These are phyloP conservation scores for Russula lepida DNA, from an alignment of 768 basidiomycete genomes.

Conservation along the genomic window DNA sequence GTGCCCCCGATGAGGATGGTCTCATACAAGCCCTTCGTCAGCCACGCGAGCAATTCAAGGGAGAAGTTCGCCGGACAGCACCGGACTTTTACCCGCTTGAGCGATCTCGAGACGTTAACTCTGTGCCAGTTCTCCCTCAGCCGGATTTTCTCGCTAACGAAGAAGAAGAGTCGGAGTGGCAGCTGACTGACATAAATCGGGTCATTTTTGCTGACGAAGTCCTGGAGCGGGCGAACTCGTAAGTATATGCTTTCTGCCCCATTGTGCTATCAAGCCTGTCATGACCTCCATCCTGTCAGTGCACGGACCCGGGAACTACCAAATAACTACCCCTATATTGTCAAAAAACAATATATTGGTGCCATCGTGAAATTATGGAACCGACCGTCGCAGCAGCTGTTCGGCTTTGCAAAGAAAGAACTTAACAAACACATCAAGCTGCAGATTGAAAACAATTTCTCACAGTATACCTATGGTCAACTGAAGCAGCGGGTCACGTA, in stretches of 20 bases:
- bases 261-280: background rate
- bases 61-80: conserved; percentile 39
- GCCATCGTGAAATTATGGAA: conserved; percentile 20
- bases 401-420: conserved; percentile 18
- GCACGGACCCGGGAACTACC: conserved; percentile 63
- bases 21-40: conserved; percentile 47
- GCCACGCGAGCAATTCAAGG: conserved; percentile 39
- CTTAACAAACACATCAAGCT: conserved; percentile 5
- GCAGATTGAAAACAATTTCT: conserved; percentile 21
- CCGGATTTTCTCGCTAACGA: conserved; percentile 35
- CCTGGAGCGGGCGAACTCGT: conserved; percentile 36
- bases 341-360: conserved; percentile 22
- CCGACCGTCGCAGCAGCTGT: conserved; percentile 18
- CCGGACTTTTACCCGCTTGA: conserved; percentile 49
- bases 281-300: conserved; percentile 28
- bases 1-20: conserved; percentile 41
- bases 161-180: conserved; percentile 29
- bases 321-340: conserved; percentile 46
- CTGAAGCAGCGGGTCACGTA: conserved; percentile 21
- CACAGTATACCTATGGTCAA: conserved; percentile 18
- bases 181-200: background rate
- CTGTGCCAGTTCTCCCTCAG: background rate
- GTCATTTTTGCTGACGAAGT: conserved; percentile 44
- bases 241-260: conserved; percentile 19
- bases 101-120: background rate